Evolutionary conservation across 495 filamentous ascomycete species (phyloP), one percentile per base, ranked within the genome.

Genomic region (Aspergillus leporis): DNA sequence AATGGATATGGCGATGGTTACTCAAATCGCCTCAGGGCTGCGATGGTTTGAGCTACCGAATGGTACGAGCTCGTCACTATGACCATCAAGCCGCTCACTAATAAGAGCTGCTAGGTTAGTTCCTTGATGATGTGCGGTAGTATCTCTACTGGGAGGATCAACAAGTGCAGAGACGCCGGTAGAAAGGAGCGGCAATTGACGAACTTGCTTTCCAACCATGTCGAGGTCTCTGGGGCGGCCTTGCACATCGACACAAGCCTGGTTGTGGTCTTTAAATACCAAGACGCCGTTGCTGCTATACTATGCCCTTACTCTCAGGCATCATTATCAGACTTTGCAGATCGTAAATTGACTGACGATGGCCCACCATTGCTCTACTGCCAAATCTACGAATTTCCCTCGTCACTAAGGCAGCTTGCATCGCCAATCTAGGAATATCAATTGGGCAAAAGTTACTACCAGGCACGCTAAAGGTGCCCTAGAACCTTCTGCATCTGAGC

Each of bases 401-500:
- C 59, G 12, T 62, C 66, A 14, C 70, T 70, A 12, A 80, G 61
- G 36, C 67, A 76, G 19, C 70, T 72, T 18, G 75, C 68, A n/a
- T n/a, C n/a, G 10, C 61, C 63, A 34, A 79, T 25, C 13, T 55
- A 65, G 18, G 58, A 62, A 2, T 3, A 62, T 36, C 19, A n/a
- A n/a, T 61, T 61, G 7, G 66, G 65, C 0, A 59, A 61, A 32
- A 81, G 55, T 49, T 73, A 62, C 6, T 30, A 43, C 53, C 67
- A 70, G n/a, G 67, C 68, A 2, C 61, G 62, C 32, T 78, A 13
- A n/a, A 82, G 56, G 52, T 82, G 73, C 3, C 41, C 53, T 5
- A 83, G 65, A 21, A 80, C n/a, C 66, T 12, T 65, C 43, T 76
- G 51, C 75, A 83, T 80, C 34, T 78, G 75, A 1, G 67, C 43